These are phyloP conservation scores for Termitomyces sp. DNA, from an alignment of 768 basidiomycete genomes.

Conservation along the genomic window DNA sequence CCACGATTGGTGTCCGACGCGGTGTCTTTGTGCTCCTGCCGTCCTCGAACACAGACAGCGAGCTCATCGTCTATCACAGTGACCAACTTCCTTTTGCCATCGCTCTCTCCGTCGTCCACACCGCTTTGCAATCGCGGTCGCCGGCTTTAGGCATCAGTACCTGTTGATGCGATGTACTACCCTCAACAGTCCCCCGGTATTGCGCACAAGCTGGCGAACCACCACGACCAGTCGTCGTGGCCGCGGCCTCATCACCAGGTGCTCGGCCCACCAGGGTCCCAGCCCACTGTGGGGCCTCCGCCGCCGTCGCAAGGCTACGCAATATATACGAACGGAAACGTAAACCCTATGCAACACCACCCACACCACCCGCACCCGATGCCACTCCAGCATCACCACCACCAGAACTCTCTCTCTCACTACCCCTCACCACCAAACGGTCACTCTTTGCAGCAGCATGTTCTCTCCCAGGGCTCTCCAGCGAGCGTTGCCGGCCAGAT, in stretches of 20 bases:
- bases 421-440: constrained; percentile 79
- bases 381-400: constrained; percentile 65
- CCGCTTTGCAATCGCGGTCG: constrained; percentile 3
- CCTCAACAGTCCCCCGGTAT: constrained; percentile 83
- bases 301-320: constrained; percentile 75
- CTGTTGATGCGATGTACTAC: constrained; percentile 72
- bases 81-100: constrained; percentile 8
- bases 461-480: constrained; percentile 58
- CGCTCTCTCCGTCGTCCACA: constrained; percentile 1
- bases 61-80: constrained; percentile 18
- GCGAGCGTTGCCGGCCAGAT: constrained; percentile 55
- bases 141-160: constrained; percentile 18
- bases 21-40: constrained; percentile 19
- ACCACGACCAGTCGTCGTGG: constrained; percentile 79
- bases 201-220: constrained; percentile 70
- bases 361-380: constrained; percentile 55
- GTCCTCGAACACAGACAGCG: constrained; percentile 11
- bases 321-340: constrained; percentile 69
- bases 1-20: constrained; percentile 19
- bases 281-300: constrained; percentile 59
- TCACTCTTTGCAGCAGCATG: constrained; percentile 57
- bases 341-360: constrained; percentile 62
- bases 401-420: constrained; percentile 78
- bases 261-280: constrained; percentile 46
- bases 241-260: constrained; percentile 56